Evolutionary conservation across 257 asterid species (phyloP).

Genomic region (Jasminum sambac): DNA sequence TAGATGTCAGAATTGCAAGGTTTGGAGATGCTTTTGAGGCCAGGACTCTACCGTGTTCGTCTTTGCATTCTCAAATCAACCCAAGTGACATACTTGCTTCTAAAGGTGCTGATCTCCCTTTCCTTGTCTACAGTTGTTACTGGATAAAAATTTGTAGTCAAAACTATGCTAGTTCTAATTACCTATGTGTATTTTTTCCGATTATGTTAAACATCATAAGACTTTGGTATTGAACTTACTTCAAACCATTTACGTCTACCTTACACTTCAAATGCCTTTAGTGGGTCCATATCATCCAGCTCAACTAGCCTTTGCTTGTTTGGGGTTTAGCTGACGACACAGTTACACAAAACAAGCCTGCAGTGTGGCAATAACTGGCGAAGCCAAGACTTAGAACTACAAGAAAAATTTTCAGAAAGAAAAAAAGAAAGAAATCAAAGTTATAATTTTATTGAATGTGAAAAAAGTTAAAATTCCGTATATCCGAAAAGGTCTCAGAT

Average conservation of each 20-base stretch:
- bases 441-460: too few species aligned
- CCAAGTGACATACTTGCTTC: slow-evolving; percentile 43
- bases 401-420: too few species aligned
- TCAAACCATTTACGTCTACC: not conserved
- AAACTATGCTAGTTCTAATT: not conserved
- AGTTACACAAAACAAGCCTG: slow-evolving; percentile 2
- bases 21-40: slow-evolving; percentile 65
- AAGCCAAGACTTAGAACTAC: too few species aligned
- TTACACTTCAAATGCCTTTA: not conserved
- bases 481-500: too few species aligned
- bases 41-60: slow-evolving; percentile 60
- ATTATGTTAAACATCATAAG: not conserved
- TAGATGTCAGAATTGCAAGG: slow-evolving; percentile 64
- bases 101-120: slow-evolving; percentile 40
- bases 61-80: slow-evolving; percentile 47
- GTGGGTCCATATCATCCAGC: not conserved
- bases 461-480: too few species aligned
- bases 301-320: not conserved
- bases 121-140: not conserved
- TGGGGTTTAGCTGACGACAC: not conserved
- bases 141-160: not conserved
- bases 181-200: not conserved
- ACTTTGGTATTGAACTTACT: not conserved
- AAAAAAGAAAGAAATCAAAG: too few species aligned
- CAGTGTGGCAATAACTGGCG: not conserved